These are phyloP conservation scores for Colletotrichum sp. DNA, from an alignment of 2,329 filamentous ascomycete genomes.

Conservation along the genomic window DNA sequence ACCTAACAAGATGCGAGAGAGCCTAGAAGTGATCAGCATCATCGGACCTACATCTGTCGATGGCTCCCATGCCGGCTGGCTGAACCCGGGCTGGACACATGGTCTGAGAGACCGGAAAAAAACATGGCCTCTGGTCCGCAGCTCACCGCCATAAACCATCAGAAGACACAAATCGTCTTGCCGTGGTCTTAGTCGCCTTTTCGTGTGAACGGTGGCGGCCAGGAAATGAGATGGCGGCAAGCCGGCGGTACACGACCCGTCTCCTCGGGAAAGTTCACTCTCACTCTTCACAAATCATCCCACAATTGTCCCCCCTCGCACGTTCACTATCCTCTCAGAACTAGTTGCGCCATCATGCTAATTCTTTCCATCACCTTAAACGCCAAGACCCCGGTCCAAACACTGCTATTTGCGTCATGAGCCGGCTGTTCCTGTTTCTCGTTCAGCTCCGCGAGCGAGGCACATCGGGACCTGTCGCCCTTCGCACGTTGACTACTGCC, in stretches of 20 bases:
- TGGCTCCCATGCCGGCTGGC: neutral
- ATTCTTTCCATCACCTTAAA: neutral
- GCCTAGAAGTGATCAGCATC: neutral
- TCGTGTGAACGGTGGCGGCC: too few species aligned
- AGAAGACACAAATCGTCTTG: too few species aligned
- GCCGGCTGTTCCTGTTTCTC: neutral
- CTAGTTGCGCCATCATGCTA: neutral
- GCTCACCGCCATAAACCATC: too few species aligned
- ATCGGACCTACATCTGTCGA: neutral
- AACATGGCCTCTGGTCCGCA: too few species aligned
- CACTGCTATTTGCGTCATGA: neutral
- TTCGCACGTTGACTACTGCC: neutral
- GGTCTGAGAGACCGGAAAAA: too few species aligned
- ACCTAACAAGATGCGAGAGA: neutral
- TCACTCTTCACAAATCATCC: neutral
- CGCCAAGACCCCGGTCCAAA: neutral
- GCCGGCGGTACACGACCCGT: neutral
- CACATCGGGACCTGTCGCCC: neutral
- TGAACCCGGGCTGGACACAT: too few species aligned
- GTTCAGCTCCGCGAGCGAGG: neutral
- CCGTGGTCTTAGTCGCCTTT: too few species aligned
- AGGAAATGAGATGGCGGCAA: conserved; percentile 6
- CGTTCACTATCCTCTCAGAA: neutral
- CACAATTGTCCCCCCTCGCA: neutral
- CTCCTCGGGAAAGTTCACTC: neutral